These are phyloP conservation scores for Nepenthes gracilis DNA, from an alignment of 148 eudicot genomes.

Conservation along the genomic window DNA sequence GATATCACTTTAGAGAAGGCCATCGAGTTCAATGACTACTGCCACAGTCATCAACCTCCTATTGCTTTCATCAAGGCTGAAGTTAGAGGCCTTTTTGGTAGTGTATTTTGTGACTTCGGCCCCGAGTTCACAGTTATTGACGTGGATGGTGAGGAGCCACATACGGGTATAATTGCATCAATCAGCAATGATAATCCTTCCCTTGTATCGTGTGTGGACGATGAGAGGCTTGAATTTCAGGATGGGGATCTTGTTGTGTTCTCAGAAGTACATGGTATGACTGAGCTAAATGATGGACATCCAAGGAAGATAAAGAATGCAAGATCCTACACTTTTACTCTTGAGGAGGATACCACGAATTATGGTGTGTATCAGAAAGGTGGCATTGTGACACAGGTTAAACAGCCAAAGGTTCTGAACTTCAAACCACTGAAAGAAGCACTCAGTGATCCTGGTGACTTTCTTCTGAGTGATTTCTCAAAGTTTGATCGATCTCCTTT, in stretches of 20 bases:
- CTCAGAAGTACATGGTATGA: constrained; percentile 66
- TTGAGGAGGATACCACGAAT: constrained; percentile 61
- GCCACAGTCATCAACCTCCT: constrained; percentile 66
- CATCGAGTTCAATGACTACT: constrained; percentile 54
- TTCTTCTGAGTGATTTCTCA: constrained; percentile 62
- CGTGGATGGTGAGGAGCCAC: constrained; percentile 81
- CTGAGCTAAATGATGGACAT: constrained; percentile 70
- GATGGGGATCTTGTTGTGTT: constrained; percentile 72
- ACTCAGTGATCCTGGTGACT: constrained; percentile 66
- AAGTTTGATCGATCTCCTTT: constrained; percentile 67
- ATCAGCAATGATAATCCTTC: constrained; percentile 64
- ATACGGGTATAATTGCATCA: constrained; percentile 67
- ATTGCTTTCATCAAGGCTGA: constrained; percentile 68
- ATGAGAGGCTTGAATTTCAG: constrained; percentile 70
- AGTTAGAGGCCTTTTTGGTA: constrained; percentile 68
- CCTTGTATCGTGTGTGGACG: constrained; percentile 66
- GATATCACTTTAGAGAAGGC: constrained; percentile 45
- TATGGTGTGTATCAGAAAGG: constrained; percentile 55
- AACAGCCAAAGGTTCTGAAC: constrained; percentile 50
- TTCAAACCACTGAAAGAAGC: constrained; percentile 65
- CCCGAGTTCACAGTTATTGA: constrained; percentile 67
- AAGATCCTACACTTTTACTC: constrained; percentile 58
- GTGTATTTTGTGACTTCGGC: constrained; percentile 66
- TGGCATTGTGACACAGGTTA: constrained; percentile 65
- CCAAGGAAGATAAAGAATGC: constrained; percentile 54